phyloP scores from a whole-genome alignment of 2,329 filamentous ascomycete genomes.

The Cladophialophora yegresii region DNA sequence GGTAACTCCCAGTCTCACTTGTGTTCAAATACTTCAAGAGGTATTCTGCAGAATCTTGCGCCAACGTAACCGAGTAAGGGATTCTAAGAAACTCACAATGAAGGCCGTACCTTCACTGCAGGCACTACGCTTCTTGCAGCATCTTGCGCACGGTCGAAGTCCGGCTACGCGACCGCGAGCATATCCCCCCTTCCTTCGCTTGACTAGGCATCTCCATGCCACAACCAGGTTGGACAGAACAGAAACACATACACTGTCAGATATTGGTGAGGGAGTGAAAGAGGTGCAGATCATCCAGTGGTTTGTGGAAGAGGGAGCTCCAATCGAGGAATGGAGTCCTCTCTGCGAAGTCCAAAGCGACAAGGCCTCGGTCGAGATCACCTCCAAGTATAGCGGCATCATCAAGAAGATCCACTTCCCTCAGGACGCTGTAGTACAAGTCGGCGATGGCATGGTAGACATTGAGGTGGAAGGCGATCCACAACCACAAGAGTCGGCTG shows the following conservation, averaged over 20 bases:
- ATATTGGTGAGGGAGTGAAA: constrained; percentile 72
- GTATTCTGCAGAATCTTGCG: background rate
- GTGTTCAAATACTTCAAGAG: constrained; percentile 3
- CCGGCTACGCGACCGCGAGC: constrained; percentile 17
- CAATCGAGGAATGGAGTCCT: constrained; percentile 96
- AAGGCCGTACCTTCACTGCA: constrained; percentile 30
- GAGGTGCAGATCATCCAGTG: constrained; percentile 99
- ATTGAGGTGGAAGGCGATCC: constrained; percentile 36
- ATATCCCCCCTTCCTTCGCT: constrained; percentile 26
- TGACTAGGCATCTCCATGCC: constrained; percentile 30
- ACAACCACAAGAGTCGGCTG: constrained; percentile 24
- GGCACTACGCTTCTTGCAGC: constrained; percentile 25
- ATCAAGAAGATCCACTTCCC: constrained; percentile 97
- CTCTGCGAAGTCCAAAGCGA: constrained; percentile 98
- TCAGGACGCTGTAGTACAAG: constrained; percentile 91
- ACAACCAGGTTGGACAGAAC: constrained; percentile 26
- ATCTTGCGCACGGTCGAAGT: constrained; percentile 10
- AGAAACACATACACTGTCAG: constrained; percentile 34
- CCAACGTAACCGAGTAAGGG: background rate
- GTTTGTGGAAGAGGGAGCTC: constrained; percentile 95
- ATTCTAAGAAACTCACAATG: constrained; percentile 14
- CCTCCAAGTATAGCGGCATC: constrained; percentile 89
- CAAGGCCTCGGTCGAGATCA: constrained; percentile 88
- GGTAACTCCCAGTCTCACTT: background rate
- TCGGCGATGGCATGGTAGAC: constrained; percentile 56